Base-by-base conservation (phyloP, 768 basidiomycete genomes). In the Lactarius hatsudake region DNA sequence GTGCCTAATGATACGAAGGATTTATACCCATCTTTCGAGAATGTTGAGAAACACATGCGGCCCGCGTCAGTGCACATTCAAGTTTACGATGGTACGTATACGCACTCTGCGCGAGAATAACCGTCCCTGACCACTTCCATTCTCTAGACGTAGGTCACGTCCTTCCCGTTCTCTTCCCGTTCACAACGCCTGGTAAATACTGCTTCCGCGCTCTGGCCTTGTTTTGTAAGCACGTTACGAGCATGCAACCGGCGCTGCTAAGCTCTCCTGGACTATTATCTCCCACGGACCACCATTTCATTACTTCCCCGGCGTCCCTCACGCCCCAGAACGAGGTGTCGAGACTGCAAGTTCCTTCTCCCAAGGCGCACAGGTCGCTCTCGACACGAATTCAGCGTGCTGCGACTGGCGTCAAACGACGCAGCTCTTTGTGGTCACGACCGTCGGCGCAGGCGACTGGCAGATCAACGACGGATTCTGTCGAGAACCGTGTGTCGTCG, bases 1-100 rank as follows among this genome's bases (percentile, higher is more conserved):
- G 63, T 85, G 15, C 80, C 74, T 56, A 79, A 86, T 4, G 76
- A 79, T 6, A 76, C 77, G 1, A 81, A 80, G 43, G 74, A 72
- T 30, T 68, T 91, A 55, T 91, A 90, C 71, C 87, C 89, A 23
- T 71, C 79, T 7, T 74, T 90, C 28, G 73, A 79, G 9, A 83
- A 80, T 13, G 86, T 89, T 67, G 87, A 87, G 73, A 71, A 76
- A 18, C 80, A 80, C 13, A 77, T 78, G 70, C 74, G 76, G n/a
- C 81, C 90, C 2, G 94, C 95, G 1, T 82, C 88, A 64, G 94
- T 96, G 20, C 95, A 98, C 78, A 80, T 98, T 13, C 95, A 98
- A 75, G 87, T 97, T 1, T 97, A 94, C 73, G 95, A 98, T 73
- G 94, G 93, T 83, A 61, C 76, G 76, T 51, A n/a, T 40, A n/a